Base-by-base conservation (phyloP, 129 eudicot species). In the Ambrosia artemisiifolia region DNA sequence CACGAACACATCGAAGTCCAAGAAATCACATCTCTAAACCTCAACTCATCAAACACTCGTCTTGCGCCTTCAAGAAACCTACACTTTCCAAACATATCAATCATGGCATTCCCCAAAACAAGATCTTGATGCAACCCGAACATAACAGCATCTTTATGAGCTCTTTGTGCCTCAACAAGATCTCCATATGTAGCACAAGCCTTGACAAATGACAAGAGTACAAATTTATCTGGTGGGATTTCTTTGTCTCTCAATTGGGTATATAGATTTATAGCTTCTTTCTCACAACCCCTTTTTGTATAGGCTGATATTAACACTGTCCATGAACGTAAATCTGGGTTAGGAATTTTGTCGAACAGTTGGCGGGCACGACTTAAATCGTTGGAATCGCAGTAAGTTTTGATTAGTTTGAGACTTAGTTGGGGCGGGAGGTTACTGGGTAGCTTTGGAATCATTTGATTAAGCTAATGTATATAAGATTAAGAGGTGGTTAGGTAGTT, bases 291-390 rank as follows among this genome's bases (percentile, higher is more conserved):
- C 30, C 54, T 78, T 51, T 74, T 79, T 24, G 91, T 85, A 28
- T 90, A 90, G 64, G 91, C 94, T 17, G 86, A 72, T 68, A 90
- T 81, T 54, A 90, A 72, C 47, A 78, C 67, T 13, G 96, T 87
- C 84, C 88, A 87, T 35, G 84, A 87, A 53, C 68, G 87, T n/a
- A 90, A 71, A 63, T 81, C 90, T 81, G 94, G 89, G 35, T 79
- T 73, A 40, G 91, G 16, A 43, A 81, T 85, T 83, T 79, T 81
- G 66, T 87, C 96, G 30, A 90, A 87, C 95, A 90, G 78, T 0
- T 83, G 91, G 89, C 87, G 94, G 19, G 96, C 96, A 75, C 87
- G 88, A 1, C 42, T 20, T 62, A 90, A 51, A 77, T 90, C 89
- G 5, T 87, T 87, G 4, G 92, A 85, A 11, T 80, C 65, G n/a